These are phyloP conservation scores for Mediolabrus comicus DNA, from an alignment of 108 stramenopile genomes.

Conservation along the genomic window DNA sequence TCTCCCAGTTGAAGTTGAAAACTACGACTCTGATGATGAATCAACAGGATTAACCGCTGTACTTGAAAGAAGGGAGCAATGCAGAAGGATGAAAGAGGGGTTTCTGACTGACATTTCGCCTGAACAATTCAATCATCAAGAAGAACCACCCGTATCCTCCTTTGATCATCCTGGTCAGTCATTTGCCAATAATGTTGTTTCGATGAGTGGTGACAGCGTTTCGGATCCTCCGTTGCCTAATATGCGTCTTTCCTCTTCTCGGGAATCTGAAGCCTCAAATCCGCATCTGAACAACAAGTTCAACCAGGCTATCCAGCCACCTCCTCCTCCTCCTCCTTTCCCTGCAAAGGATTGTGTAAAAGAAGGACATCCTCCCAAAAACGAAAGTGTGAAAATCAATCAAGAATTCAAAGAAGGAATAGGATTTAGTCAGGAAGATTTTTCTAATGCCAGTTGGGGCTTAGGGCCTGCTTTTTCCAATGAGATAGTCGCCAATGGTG, in stretches of 20 bases:
- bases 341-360: no score
- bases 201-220: neutral
- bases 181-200: neutral
- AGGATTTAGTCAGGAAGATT: neutral
- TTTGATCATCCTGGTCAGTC: neutral
- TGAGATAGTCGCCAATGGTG: neutral
- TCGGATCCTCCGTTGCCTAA: neutral
- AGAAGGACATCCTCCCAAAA: no score
- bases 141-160: no score
- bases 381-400: neutral
- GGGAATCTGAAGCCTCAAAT: neutral
- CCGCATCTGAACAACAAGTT: no score
- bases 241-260: neutral
- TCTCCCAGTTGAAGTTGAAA: neutral
- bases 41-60: neutral
- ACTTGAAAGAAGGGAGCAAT: neutral
- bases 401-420: neutral
- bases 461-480: neutral
- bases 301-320: neutral
- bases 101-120: no score
- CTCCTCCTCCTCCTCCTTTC: no score
- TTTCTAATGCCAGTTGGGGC: neutral
- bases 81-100: neutral
- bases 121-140: neutral
- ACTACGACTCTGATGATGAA: neutral